Conservation (phyloP, 306 rosid species). For the Trifolium pratense region DNA sequence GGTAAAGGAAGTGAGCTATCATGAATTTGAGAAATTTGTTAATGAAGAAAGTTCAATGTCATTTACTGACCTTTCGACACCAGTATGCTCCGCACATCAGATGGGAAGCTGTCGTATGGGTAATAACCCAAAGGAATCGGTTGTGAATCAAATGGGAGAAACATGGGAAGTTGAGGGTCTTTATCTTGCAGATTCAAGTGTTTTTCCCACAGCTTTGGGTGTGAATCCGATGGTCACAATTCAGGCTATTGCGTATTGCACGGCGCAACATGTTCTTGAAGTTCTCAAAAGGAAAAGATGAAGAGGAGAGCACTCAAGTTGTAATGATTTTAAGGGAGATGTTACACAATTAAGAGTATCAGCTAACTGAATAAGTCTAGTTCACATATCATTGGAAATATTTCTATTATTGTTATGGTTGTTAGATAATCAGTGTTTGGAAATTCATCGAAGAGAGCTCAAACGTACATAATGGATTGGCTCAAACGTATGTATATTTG, state of each 20-base stretch:
- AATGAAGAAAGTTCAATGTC: constrained; percentile 66
- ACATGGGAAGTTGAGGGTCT: no score
- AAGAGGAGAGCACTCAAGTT: no score
- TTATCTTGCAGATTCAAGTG: no score
- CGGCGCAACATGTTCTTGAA: constrained; percentile 69
- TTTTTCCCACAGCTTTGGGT: no score
- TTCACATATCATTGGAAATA: not conserved
- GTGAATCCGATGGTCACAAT: no score
- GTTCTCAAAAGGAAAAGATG: constrained; percentile 60
- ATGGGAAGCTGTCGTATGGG: constrained; percentile 90
- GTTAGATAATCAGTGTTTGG: not conserved
- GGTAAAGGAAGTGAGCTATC: constrained; percentile 56
- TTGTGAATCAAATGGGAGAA: no score
- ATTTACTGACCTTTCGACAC: constrained; percentile 51
- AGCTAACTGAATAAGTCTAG: not conserved
- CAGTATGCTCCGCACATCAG: constrained; percentile 80
- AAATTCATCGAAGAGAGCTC: not conserved
- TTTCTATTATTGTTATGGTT: not conserved
- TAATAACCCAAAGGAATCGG: no score
- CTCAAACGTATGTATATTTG: not conserved
- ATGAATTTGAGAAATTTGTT: constrained; percentile 72
- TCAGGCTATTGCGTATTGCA: constrained; percentile 86
- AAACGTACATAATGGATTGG: not conserved
- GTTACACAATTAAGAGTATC: not conserved
- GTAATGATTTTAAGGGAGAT: not conserved